Evolutionary conservation across 176 grass and related monocot species (phyloP), one percentile per base, ranked within the genome.

Genomic region (Urochloa ruziziensis): DNA sequence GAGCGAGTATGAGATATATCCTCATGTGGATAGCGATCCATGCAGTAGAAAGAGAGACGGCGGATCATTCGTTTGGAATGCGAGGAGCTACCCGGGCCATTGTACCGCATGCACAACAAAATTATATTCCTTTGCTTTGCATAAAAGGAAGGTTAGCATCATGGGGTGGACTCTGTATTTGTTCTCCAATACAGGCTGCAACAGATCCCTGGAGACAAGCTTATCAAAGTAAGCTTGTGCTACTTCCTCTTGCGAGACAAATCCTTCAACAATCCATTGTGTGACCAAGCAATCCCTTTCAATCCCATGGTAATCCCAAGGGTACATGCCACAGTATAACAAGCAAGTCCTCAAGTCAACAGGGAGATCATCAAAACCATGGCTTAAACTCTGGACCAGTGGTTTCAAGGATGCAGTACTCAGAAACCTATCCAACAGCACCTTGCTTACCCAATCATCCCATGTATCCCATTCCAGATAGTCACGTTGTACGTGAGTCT

Each of bases 281-380:
- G 23, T 81, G 23, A 81, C 47, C 23, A 54, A 21, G 36, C 5
- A 1, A 40, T 39, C 5, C 18, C 10, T 52, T 15, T 34, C 1
- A 25, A 79, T 5, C 1, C n/a, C n/a, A n/a, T 0, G 0, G 0
- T 51, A 4, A 11, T 1, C 0, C 10, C 5, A 1, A 40, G 5
- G 27, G 18, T 64, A 79, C 14, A 34, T 15, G 6, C 40, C 34
- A 23, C 76, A 79, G 18, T 79, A 34, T 23, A 79, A 4, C 76
- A 79, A n/a, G 59, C 28, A 64, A n/a, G 59, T 64, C 17, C 2
- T 79, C 17, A 34, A 2, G 12, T 79, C 16, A 12, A 32, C 13
- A 12, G 44, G 46, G 28, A 80, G 46, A 12, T 67, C 1, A 1
- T 27, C 0, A 4, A 27, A 80, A 4, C 7, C 46, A 53, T 67